Evolutionary conservation across 805 yeast genomes (phyloP).

Genomic region (Zygosaccharomyces siamensis): DNA sequence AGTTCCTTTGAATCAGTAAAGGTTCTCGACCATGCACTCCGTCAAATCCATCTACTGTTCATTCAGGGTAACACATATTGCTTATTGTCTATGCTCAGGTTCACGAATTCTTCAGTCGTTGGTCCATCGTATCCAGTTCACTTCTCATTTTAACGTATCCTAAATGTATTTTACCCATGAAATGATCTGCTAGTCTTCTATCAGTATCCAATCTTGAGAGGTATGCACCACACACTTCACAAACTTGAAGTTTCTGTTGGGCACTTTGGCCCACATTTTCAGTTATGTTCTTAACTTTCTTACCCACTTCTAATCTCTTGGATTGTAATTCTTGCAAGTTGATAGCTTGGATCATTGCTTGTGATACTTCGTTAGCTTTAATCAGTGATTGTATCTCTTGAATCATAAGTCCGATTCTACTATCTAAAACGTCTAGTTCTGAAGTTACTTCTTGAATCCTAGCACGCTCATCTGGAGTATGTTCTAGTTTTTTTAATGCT

Average conservation of each 20-base stretch:
- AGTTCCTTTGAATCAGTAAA: too few species aligned
- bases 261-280: constrained; percentile 80
- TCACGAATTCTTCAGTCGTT: constrained; percentile 12
- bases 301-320: constrained; percentile 50
- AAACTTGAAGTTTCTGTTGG: constrained; percentile 85
- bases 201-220: constrained; percentile 82
- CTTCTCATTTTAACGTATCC: constrained; percentile 75
- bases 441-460: constrained; percentile 50
- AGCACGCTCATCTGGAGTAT: constrained; percentile 68
- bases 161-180: constrained; percentile 79
- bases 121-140: constrained; percentile 41
- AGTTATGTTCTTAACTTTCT: constrained; percentile 52
- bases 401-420: constrained; percentile 57
- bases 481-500: constrained; percentile 56
- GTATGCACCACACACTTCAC: constrained; percentile 86
- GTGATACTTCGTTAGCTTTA: constrained; percentile 45
- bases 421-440: constrained; percentile 57
- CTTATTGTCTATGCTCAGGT: background rate
- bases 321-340: constrained; percentile 42
- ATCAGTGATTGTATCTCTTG: constrained; percentile 59
- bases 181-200: constrained; percentile 83
- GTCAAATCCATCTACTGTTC: background rate
- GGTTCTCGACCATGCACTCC: too few species aligned
- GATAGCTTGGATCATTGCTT: constrained; percentile 47
- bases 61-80: background rate